A percentile compares a stretch with the other conserved stretches of the same genome.
Conservation (phyloP, 73 alveolate species). For the Paramecium primaurelia region DNA sequence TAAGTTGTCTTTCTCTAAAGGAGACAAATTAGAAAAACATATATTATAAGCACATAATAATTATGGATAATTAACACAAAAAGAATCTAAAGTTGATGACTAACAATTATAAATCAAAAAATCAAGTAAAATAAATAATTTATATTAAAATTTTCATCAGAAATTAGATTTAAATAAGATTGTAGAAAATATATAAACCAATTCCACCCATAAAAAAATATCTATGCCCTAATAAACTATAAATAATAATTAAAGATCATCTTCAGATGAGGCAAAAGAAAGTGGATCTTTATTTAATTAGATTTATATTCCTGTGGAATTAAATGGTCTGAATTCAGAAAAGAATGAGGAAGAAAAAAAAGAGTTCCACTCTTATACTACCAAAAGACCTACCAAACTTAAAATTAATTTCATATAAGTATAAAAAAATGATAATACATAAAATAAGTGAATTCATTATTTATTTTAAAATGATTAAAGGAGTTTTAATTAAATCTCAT, state of each 20-base stretch:
- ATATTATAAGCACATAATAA: not conserved
- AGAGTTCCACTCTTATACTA: not conserved
- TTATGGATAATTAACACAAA: not conserved
- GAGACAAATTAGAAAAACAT: not conserved
- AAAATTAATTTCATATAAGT: not conserved
- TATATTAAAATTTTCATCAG: not conserved
- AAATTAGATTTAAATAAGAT: not conserved
- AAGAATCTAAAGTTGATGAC: not conserved
- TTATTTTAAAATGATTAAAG: not conserved
- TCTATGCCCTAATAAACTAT: not conserved
- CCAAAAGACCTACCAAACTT: not conserved
- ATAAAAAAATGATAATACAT: not conserved
- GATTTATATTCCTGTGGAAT: not conserved
- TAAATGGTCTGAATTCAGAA: not conserved
- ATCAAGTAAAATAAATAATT: not conserved
- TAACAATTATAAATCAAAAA: not conserved
- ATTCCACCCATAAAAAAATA: not conserved
- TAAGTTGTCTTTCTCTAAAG: not conserved
- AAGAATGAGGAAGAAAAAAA: not conserved
- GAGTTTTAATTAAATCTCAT: not conserved
- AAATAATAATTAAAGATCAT: not conserved
- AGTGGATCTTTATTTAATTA: not conserved
- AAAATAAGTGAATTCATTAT: not conserved
- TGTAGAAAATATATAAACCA: not conserved
- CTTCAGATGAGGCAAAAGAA: not conserved